Conservation (phyloP, 805 yeast genomes). For the Starmerella sirachaensis region DNA sequence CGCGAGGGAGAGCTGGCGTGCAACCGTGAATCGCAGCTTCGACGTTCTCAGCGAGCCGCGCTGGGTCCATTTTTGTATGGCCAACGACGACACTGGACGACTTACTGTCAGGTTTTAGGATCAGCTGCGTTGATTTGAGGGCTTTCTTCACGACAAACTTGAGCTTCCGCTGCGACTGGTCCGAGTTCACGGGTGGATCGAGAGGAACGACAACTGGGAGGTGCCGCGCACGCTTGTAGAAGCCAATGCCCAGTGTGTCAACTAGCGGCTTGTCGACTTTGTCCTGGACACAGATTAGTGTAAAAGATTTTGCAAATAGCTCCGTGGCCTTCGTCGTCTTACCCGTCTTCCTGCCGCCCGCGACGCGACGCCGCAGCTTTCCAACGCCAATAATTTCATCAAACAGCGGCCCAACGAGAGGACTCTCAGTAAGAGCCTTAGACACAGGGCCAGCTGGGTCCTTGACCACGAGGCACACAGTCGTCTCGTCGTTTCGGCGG, state of each 20-base stretch:
- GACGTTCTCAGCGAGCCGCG: slow-evolving; percentile 18
- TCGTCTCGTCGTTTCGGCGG: slow-evolving; percentile 18
- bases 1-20: slow-evolving; percentile 12
- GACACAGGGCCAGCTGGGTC: slow-evolving; percentile 17
- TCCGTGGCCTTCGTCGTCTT: slow-evolving; percentile 17
- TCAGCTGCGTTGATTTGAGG: slow-evolving; percentile 17
- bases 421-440: slow-evolving; percentile 5
- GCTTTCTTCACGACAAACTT: slow-evolving; percentile 6
- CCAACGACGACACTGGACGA: slow-evolving; percentile 20
- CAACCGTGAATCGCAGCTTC: slow-evolving; percentile 12
- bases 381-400: slow-evolving; percentile 25
- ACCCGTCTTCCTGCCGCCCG: slow-evolving; percentile 11
- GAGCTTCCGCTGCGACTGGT: slow-evolving; percentile 6
- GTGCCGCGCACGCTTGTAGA: slow-evolving; percentile 17
- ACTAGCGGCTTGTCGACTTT: slow-evolving; percentile 19
- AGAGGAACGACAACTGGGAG: slow-evolving; percentile 19
- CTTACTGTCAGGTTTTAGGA: slow-evolving; percentile 17
- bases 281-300: slow-evolving; percentile 20
- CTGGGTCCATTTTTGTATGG: slow-evolving; percentile 21
- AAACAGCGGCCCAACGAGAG: slow-evolving; percentile 12
- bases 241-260: slow-evolving; percentile 21
- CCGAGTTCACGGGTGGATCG: slow-evolving; percentile 3
- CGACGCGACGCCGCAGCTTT: slow-evolving; percentile 22
- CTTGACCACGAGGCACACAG: slow-evolving; percentile 21
- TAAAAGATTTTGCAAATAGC: slow-evolving; percentile 19